These are phyloP conservation scores for Nepenthes gracilis DNA, from an alignment of 148 eudicot genomes.

Conservation along the genomic window DNA sequence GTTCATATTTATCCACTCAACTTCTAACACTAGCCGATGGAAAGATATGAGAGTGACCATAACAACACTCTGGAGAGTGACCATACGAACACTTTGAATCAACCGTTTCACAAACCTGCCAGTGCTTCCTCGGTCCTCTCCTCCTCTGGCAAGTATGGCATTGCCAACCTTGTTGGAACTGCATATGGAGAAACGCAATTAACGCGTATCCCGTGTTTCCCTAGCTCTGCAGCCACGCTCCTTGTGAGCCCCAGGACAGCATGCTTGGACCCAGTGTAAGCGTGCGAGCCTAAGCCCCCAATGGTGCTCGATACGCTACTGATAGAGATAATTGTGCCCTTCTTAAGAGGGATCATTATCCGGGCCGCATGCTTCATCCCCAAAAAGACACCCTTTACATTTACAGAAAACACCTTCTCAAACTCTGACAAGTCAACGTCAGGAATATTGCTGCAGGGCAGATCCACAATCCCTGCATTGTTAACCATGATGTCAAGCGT, in stretches of 20 bases:
- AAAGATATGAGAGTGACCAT: neutral
- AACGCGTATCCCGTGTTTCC: slow-evolving; percentile 70
- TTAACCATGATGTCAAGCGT: slow-evolving; percentile 78
- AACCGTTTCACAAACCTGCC: slow-evolving; percentile 28
- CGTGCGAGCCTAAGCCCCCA: slow-evolving; percentile 78
- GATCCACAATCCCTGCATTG: slow-evolving; percentile 70
- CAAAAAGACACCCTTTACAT: slow-evolving; percentile 67
- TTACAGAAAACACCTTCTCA: slow-evolving; percentile 56
- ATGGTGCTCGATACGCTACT: slow-evolving; percentile 50
- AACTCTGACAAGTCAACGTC: slow-evolving; percentile 39
- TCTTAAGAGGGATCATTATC: slow-evolving; percentile 70
- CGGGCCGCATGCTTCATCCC: slow-evolving; percentile 99
- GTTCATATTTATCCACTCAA: too few species aligned
- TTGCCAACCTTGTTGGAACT: slow-evolving; percentile 54
- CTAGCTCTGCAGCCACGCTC: slow-evolving; percentile 89
- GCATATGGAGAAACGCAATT: slow-evolving; percentile 92
- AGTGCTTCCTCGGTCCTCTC: slow-evolving; percentile 64
- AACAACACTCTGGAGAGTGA: neutral
- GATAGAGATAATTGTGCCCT: slow-evolving; percentile 62
- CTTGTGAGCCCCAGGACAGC: slow-evolving; percentile 84
- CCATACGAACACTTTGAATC: neutral
- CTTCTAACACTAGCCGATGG: neutral
- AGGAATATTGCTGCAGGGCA: slow-evolving; percentile 64
- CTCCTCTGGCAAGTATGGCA: slow-evolving; percentile 57
- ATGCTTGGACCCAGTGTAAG: slow-evolving; percentile 80